phyloP scores from a whole-genome alignment of 148 eudicot genomes.

The Camellia lanceoleosa region DNA sequence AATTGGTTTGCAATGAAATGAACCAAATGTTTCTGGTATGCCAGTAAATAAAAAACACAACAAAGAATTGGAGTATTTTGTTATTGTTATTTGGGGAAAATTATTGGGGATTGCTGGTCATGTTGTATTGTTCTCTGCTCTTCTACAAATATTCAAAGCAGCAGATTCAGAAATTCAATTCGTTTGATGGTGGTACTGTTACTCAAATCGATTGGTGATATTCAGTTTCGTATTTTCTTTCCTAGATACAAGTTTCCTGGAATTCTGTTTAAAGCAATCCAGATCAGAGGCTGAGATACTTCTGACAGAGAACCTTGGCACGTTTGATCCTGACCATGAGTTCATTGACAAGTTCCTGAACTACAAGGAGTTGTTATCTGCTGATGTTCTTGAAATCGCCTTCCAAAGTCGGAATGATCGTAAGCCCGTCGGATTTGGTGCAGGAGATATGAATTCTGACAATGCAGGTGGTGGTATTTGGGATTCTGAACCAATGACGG shows the following conservation, averaged over 20 bases:
- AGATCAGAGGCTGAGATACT: slow-evolving; percentile 88
- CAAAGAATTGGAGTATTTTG: background rate
- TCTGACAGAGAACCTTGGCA: slow-evolving; percentile 72
- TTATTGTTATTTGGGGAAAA: background rate
- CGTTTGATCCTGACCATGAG: slow-evolving; percentile 68
- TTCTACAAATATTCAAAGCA: background rate
- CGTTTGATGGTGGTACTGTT: background rate
- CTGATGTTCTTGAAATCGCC: slow-evolving; percentile 77
- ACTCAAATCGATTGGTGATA: background rate
- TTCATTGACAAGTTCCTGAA: slow-evolving; percentile 88
- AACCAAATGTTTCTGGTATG: background rate
- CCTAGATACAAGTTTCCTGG: slow-evolving; percentile 88
- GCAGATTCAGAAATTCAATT: background rate
- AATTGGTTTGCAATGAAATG: background rate
- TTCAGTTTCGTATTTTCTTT: slow-evolving; percentile 1
- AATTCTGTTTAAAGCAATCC: slow-evolving; percentile 79
- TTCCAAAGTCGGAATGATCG: slow-evolving; percentile 68
- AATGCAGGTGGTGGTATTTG: slow-evolving; percentile 18
- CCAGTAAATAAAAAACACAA: background rate
- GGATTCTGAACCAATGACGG: slow-evolving; percentile 24
- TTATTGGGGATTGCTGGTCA: background rate
- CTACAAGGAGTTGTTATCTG: slow-evolving; percentile 80
- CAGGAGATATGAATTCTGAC: slow-evolving; percentile 54
- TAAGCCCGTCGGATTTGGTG: slow-evolving; percentile 33
- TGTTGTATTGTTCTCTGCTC: background rate